A percentile compares a stretch with the other conserved stretches of the same genome.
These are phyloP conservation scores for Mycena epipterygia DNA, from an alignment of 768 basidiomycete genomes.

Conservation along the genomic window DNA sequence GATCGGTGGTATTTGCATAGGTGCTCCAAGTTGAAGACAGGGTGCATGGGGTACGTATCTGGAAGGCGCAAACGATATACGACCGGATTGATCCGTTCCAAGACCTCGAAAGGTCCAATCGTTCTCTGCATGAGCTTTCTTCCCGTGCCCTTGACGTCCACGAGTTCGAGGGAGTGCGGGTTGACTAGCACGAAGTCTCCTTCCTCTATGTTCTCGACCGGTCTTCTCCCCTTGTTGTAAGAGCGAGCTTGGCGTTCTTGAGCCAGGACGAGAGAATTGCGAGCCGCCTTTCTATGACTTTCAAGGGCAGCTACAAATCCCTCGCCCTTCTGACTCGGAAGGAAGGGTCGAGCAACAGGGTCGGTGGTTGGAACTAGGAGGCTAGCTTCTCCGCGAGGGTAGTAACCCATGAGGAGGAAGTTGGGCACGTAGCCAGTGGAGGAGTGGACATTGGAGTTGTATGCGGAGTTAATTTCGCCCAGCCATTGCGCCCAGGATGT, in stretches of 20 bases:
- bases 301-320: conserved; percentile 1
- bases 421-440: conserved; percentile 44
- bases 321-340: conserved; percentile 13
- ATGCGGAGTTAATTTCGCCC: conserved; percentile 45
- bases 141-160: not conserved
- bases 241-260: too few relatives aligned
- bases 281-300: not conserved
- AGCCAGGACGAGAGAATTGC: not conserved
- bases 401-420: too few relatives aligned
- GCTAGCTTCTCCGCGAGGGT: conserved; percentile 8
- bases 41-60: conserved; percentile 22
- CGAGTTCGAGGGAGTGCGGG: too few relatives aligned
- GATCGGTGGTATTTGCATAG: conserved; percentile 20
- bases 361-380: not conserved
- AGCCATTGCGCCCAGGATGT: too few relatives aligned
- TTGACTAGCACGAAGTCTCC: not conserved
- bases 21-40: conserved; percentile 29
- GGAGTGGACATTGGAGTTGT: conserved; percentile 44
- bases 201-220: not conserved
- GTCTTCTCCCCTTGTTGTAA: not conserved
- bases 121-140: not conserved
- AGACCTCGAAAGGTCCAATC: conserved; percentile 33
- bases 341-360: conserved; percentile 5
- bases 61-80: conserved; percentile 17
- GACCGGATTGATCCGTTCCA: conserved; percentile 29